Evolutionary conservation across 2,329 filamentous ascomycete species (phyloP).

Genomic region (Nakataea oryzae): DNA sequence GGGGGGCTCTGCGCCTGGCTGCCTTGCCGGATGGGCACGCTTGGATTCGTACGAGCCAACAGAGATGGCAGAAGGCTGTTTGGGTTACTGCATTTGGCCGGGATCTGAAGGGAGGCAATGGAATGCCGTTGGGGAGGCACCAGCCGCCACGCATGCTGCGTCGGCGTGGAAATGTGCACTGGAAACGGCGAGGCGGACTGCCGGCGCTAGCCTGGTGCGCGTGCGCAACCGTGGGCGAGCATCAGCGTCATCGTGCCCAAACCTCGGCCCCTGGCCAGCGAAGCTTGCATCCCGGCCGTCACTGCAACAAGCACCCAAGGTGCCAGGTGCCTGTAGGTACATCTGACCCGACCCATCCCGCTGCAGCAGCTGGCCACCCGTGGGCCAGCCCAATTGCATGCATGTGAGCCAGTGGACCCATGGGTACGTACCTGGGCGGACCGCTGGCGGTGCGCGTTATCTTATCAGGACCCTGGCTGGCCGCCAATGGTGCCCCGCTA

Average conservation of each 20-base stretch:
- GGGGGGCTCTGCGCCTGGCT: neutral
- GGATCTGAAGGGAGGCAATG: neutral
- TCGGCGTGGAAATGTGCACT: neutral
- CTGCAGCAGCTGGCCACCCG: neutral
- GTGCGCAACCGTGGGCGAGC: neutral
- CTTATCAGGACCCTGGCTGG: neutral
- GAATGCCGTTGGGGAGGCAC: neutral
- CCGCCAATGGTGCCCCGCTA: neutral
- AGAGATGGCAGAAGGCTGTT: neutral
- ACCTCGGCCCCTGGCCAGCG: neutral
- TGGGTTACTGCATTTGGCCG: neutral
- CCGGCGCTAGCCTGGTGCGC: neutral
- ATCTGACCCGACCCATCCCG: too few species aligned
- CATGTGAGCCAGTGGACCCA: neutral
- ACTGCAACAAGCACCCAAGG: too few species aligned
- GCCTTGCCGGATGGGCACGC: neutral
- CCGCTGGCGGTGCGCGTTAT: neutral
- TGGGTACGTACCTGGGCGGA: neutral
- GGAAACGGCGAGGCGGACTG: too few species aligned
- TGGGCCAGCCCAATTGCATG: neutral
- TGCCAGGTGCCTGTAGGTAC: too few species aligned
- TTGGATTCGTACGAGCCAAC: neutral
- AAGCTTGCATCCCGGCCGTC: too few species aligned
- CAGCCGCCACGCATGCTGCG: neutral
- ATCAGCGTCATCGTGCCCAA: neutral